phyloP scores from a whole-genome alignment of 495 filamentous ascomycete species.

The Annulohypoxylon maeteangense region DNA sequence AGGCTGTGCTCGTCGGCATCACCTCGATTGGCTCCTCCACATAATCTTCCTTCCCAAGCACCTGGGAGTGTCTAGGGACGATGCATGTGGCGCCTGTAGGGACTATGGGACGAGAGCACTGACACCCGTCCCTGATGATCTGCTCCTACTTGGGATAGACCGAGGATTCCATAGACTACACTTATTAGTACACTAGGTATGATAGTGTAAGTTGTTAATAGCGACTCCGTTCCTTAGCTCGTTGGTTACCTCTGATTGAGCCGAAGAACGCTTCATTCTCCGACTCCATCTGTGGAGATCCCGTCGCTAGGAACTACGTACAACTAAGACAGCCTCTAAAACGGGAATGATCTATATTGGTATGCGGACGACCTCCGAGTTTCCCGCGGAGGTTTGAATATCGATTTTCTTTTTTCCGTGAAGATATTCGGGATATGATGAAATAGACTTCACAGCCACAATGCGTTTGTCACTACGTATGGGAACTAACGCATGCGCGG shows the following conservation, averaged over 20 bases:
- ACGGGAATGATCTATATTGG: background rate
- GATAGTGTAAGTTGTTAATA: background rate
- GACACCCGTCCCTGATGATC: conserved; percentile 34
- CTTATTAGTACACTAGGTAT: too few relatives aligned
- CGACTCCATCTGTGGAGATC: conserved; percentile 17
- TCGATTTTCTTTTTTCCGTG: conserved; percentile 12
- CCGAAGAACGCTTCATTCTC: background rate
- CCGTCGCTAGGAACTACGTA: conserved; percentile 3
- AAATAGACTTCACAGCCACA: conserved; percentile 30
- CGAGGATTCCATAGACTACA: background rate
- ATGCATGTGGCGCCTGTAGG: conserved; percentile 44
- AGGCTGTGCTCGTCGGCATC: conserved; percentile 45
- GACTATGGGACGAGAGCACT: conserved; percentile 31
- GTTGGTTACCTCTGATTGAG: conserved; percentile 33
- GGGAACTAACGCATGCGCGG: conserved; percentile 28
- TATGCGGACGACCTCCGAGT: conserved; percentile 6
- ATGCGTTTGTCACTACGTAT: conserved; percentile 11
- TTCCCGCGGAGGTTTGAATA: conserved; percentile 15
- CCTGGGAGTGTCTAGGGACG: conserved; percentile 41
- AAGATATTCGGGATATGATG: conserved; percentile 18
- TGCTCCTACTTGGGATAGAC: conserved; percentile 16
- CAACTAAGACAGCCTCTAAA: background rate
- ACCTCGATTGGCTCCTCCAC: conserved; percentile 48
- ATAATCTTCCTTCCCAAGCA: conserved; percentile 32
- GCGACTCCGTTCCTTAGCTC: background rate